These are phyloP conservation scores for Coemansia sp. DNA, from an alignment of 192 early-diverging fungal genomes.

Conservation along the genomic window DNA sequence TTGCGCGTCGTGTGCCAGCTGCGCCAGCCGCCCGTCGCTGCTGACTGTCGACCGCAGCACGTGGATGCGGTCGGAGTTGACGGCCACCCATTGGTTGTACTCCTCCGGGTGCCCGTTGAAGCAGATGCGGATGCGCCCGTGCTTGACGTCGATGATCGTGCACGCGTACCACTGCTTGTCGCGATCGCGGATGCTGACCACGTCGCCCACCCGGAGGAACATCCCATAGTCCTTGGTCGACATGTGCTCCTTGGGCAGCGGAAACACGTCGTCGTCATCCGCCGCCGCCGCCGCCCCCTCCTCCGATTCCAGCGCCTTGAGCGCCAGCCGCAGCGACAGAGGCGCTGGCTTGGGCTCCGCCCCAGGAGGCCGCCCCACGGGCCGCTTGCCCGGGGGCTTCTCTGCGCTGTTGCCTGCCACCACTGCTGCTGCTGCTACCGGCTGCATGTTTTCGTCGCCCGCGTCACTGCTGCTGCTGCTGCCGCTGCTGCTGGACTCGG, in stretches of 20 bases:
- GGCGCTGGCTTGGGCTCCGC: constrained; percentile 23
- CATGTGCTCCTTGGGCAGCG: constrained; percentile 50
- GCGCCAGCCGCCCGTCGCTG: constrained; percentile 37
- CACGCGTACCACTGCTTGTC: constrained; percentile 54
- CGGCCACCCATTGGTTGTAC: constrained; percentile 46
- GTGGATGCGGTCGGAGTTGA: constrained; percentile 51
- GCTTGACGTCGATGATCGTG: constrained; percentile 44
- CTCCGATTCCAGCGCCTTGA: constrained; percentile 14
- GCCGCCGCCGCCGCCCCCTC: constrained; percentile 6
- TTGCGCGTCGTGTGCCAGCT: constrained; percentile 25
- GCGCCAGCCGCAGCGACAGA: constrained; percentile 35
- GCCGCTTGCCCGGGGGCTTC: not conserved
- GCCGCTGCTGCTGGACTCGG: not conserved
- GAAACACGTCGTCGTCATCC: constrained; percentile 28
- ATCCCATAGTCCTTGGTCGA: constrained; percentile 44
- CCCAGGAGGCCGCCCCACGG: constrained; percentile 19
- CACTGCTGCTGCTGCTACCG: not conserved
- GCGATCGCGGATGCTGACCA: constrained; percentile 44
- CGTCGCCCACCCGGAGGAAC: constrained; percentile 41
- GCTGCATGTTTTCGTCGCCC: not conserved
- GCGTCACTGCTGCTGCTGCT: not conserved
- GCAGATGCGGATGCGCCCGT: constrained; percentile 44
- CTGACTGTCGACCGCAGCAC: constrained; percentile 42
- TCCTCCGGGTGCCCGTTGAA: constrained; percentile 37
- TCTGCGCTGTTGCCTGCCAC: not conserved